These are phyloP conservation scores for Aspergillus ostianus DNA, from an alignment of 495 filamentous ascomycete species.

Conservation along the genomic window DNA sequence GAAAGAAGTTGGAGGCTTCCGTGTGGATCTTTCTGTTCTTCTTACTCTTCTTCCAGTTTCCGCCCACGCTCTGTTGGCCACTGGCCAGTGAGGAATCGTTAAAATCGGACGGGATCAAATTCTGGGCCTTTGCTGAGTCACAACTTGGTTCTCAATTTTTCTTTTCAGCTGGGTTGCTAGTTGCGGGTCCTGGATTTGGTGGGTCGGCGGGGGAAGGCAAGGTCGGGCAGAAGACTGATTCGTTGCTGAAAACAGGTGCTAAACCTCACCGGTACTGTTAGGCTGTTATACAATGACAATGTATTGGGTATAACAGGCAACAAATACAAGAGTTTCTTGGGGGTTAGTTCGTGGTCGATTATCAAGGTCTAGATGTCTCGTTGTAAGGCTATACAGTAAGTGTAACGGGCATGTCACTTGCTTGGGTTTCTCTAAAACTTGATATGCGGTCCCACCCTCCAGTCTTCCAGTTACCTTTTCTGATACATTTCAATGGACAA, in stretches of 20 bases:
- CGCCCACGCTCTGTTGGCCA: neutral
- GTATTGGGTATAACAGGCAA: conserved; percentile 7
- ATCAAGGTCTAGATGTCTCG: neutral
- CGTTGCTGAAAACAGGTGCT: conserved; percentile 3
- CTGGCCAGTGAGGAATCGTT: neutral
- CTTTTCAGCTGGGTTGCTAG: conserved; percentile 2
- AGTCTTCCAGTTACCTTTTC: neutral
- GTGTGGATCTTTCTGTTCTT: neutral
- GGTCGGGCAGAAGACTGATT: conserved; percentile 11
- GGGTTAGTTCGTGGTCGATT: neutral
- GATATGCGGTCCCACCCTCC: neutral
- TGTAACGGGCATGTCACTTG: neutral
- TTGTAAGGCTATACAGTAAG: too few relatives aligned
- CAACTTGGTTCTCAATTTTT: neutral
- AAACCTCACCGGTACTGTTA: conserved; percentile 8
- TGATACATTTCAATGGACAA: neutral
- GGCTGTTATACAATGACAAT: conserved; percentile 22
- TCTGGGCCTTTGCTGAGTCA: neutral
- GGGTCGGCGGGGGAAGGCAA: conserved; percentile 1
- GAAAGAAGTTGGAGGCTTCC: neutral
- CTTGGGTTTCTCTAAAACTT: neutral
- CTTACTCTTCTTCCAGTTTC: too few relatives aligned
- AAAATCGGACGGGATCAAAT: neutral
- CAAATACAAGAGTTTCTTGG: too few relatives aligned
- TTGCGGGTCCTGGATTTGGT: neutral